Evolutionary conservation across 768 basidiomycete genomes (phyloP).

Genomic region (Serendipita sp.): DNA sequence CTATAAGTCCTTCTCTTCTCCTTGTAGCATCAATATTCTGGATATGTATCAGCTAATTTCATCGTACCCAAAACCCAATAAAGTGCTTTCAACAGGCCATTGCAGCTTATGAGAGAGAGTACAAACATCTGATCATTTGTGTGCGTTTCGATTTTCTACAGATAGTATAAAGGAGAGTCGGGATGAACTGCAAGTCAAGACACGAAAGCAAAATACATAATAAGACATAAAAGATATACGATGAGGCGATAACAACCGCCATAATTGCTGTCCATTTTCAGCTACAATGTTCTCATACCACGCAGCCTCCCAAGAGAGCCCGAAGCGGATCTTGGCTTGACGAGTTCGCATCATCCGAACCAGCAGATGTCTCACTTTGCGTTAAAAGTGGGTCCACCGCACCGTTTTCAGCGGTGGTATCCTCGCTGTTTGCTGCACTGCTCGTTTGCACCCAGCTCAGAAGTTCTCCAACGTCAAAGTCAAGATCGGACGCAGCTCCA

Average conservation of each 20-base stretch:
- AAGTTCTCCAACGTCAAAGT: constrained; percentile 3
- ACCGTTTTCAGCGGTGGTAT: background rate
- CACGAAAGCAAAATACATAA: background rate
- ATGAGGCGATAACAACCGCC: background rate
- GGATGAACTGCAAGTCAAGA: background rate
- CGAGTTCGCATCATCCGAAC: background rate
- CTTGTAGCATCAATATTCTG: background rate
- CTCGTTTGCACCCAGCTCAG: background rate
- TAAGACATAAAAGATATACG: background rate
- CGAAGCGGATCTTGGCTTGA: background rate
- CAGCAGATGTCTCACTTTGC: too few species aligned
- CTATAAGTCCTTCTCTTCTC: background rate
- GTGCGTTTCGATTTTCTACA: too few species aligned
- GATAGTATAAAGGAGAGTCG: too few species aligned
- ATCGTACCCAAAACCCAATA: background rate
- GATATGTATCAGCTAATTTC: background rate
- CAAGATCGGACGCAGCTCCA: background rate
- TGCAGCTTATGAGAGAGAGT: background rate
- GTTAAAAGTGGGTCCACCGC: too few species aligned
- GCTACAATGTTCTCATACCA: background rate
- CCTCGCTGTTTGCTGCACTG: background rate
- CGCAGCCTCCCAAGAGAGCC: background rate
- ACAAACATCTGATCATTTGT: too few species aligned
- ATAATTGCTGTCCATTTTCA: background rate
- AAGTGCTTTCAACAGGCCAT: background rate